Evolutionary conservation across 202 grass and related monocot species (phyloP).

Genomic region (Elaeis oleifera): DNA sequence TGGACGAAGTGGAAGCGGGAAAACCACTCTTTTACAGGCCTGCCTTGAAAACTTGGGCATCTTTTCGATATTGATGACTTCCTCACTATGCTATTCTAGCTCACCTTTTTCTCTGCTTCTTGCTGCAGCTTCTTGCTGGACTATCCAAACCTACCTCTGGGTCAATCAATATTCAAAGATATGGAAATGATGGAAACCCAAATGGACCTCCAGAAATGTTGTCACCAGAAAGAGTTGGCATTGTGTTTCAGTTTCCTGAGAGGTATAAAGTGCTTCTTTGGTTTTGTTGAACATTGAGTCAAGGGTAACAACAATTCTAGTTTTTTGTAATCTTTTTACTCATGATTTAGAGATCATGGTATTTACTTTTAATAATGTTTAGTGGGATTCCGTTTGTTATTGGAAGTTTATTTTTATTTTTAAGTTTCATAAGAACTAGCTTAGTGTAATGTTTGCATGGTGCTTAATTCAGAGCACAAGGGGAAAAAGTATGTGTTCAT

Average conservation of each 20-base stretch:
- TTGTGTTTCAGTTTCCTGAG: conserved; percentile 97
- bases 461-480: too few species aligned
- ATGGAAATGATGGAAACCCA: conserved; percentile 43
- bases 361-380: too few species aligned
- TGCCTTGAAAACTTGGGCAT: background rate
- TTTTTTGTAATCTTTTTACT: too few species aligned
- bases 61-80: background rate
- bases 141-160: conserved; percentile 58
- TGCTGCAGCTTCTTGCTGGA: conserved; percentile 71
- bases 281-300: too few species aligned
- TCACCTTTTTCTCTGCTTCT: conserved; percentile 17
- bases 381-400: too few species aligned
- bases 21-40: conserved; percentile 93
- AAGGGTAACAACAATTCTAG: too few species aligned
- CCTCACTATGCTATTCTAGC: background rate
- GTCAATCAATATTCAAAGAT: conserved; percentile 54
- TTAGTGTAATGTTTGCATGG: too few species aligned
- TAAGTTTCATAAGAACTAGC: too few species aligned
- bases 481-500: too few species aligned
- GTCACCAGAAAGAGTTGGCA: conserved; percentile 60
- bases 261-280: conserved; percentile 37
- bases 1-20: conserved; percentile 77
- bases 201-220: conserved; percentile 33
- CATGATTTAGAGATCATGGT: too few species aligned
- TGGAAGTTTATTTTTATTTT: too few species aligned